Conservation (phyloP, 1,139 yeast species). For the Candida pseudoviswanathii region DNA sequence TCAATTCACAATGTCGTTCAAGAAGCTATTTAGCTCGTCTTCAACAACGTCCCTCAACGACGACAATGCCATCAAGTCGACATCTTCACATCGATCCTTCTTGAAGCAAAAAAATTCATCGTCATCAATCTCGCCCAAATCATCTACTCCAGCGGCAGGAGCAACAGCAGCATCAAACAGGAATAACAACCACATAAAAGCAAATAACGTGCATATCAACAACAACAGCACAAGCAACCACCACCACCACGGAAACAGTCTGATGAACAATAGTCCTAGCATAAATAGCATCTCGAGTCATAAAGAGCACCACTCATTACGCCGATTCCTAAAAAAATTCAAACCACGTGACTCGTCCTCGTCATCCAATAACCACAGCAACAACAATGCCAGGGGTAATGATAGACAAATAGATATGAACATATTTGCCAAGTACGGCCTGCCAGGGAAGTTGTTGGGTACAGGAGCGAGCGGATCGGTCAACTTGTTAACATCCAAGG, state of each 20-base stretch:
- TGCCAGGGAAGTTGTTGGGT: constrained; percentile 59
- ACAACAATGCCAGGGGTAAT: constrained; percentile 1
- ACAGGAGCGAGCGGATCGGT: constrained; percentile 83
- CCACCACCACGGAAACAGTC: neutral
- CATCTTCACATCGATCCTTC: constrained; percentile 14
- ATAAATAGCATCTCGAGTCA: constrained; percentile 4
- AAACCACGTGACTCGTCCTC: constrained; percentile 23
- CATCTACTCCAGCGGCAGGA: constrained; percentile 11
- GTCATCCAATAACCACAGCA: constrained; percentile 4
- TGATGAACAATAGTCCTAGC: constrained; percentile 9
- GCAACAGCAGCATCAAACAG: neutral
- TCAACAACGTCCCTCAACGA: constrained; percentile 11
- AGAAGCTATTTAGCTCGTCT: constrained; percentile 13
- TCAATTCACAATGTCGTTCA: constrained; percentile 11
- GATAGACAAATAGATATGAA: constrained; percentile 18
- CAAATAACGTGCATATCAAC: neutral
- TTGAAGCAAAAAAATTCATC: constrained; percentile 13
- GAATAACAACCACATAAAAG: constrained; percentile 1
- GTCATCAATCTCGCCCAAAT: constrained; percentile 13
- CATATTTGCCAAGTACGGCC: constrained; percentile 55
- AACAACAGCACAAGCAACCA: neutral
- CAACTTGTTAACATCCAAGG: constrained; percentile 51
- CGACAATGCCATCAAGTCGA: constrained; percentile 11
- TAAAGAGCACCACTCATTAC: constrained; percentile 33
- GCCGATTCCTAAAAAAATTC: constrained; percentile 41